phyloP scores from a whole-genome alignment of 2,329 filamentous ascomycete genomes.

The Apiospora saccharicola region DNA sequence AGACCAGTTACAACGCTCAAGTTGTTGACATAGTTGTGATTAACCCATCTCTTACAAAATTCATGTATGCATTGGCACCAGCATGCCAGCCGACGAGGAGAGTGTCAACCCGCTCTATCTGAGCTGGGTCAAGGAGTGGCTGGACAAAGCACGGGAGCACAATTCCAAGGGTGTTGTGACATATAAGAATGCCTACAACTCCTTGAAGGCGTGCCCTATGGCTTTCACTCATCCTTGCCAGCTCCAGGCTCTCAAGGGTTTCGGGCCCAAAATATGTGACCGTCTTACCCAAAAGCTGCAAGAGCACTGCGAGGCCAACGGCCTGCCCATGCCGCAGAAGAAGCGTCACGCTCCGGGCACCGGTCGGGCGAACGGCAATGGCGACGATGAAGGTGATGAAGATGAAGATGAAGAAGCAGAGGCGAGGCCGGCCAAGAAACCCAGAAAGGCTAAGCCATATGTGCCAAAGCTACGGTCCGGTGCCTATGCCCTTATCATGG shows the following conservation, averaged over 20 bases:
- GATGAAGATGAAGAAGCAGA: conserved; percentile 44
- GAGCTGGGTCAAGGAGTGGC: conserved; percentile 79
- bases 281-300: conserved; percentile 69
- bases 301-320: conserved; percentile 70
- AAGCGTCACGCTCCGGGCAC: conserved; percentile 44
- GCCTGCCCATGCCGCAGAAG: conserved; percentile 70
- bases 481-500: conserved; percentile 75
- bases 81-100: conserved; percentile 39
- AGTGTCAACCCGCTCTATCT: conserved; percentile 77
- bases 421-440: conserved; percentile 60
- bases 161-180: conserved; percentile 75
- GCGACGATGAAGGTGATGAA: conserved; percentile 46
- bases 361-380: conserved; percentile 40
- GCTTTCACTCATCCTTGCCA: conserved; percentile 76
- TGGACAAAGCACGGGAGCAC: conserved; percentile 71
- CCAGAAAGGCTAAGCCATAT: conserved; percentile 69
- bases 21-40: background rate
- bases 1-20: background rate
- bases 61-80: background rate
- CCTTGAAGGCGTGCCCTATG: conserved; percentile 77
- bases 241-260: conserved; percentile 74
- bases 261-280: conserved; percentile 75
- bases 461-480: conserved; percentile 78
- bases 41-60: background rate
- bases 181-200: conserved; percentile 79